Percentiles rank a stretch among this genome's conserved stretches.
These are phyloP conservation scores for Penicillium sp. DNA, from an alignment of 2,329 filamentous ascomycete species.

Conservation along the genomic window DNA sequence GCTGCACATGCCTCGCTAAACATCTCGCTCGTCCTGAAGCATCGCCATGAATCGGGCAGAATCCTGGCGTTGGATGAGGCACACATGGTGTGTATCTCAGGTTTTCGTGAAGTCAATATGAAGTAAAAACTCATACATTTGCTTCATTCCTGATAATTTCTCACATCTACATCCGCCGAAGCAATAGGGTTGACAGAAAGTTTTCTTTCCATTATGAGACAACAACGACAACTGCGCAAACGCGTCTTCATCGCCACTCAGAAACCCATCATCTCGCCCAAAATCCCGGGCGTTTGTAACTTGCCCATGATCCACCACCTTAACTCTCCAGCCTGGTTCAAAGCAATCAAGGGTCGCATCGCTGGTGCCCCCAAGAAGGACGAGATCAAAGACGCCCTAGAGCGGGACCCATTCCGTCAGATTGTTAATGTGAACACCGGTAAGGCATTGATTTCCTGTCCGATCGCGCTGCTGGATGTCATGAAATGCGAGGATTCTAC, in stretches of 20 bases:
- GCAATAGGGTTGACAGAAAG: conserved; percentile 63
- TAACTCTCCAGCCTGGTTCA: conserved; percentile 66
- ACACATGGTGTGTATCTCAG: conserved; percentile 61
- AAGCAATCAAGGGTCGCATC: conserved; percentile 52
- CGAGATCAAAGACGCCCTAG: conserved; percentile 9
- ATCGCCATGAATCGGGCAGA: conserved; percentile 54
- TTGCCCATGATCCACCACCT: conserved; percentile 75
- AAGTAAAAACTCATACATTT: background rate
- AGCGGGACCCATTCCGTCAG: conserved; percentile 43
- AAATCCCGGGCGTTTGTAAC: conserved; percentile 71
- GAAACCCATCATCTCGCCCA: conserved; percentile 71
- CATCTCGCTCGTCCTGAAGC: conserved; percentile 68
- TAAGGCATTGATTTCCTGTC: conserved; percentile 55
- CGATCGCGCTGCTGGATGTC: conserved; percentile 48
- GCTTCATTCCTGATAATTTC: conserved; percentile 52
- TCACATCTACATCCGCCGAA: conserved; percentile 59
- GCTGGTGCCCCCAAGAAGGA: conserved; percentile 42
- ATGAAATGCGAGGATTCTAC: background rate
- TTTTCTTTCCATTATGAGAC: conserved; percentile 65
- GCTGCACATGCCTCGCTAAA: conserved; percentile 74
- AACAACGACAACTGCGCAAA: conserved; percentile 70
- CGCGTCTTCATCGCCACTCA: conserved; percentile 75
- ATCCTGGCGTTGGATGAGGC: conserved; percentile 76
- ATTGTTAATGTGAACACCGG: conserved; percentile 56
- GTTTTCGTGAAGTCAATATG: background rate